Evolutionary conservation across 768 basidiomycete species (phyloP), one percentile per base, ranked within the genome.

Genomic region (Mycena maculata): DNA sequence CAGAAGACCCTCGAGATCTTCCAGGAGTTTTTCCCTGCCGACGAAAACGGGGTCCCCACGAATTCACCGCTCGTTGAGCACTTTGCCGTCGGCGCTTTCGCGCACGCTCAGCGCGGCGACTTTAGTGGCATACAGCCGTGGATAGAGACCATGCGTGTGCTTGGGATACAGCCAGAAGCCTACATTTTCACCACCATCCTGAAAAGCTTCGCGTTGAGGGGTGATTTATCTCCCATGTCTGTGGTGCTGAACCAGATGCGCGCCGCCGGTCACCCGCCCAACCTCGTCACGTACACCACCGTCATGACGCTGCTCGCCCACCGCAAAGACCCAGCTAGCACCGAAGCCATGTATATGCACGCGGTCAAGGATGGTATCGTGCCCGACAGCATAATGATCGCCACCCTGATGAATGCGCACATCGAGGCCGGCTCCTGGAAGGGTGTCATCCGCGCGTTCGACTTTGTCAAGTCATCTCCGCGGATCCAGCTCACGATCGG

Each of bases 351-450:
- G 53, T 94, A 88, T 79, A 81, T 86, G 76, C 86, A 84, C 45
- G 92, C 92, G 0, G 52, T 93, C 48, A 73, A 77, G 18, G 88
- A 90, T 41, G 89, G 89, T 18, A 73, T 94, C 60, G 75, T 78
- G 18, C 92, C 91, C 3, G 90, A 93, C 75, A 81, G 82, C 38
- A 79, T 76, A 41, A 90, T 94, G 90, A 81, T 90, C 69, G 85
- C 87, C 16, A 79, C 91, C 8, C 76, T 97, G 53, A 89, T 98
- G 89, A 88, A 93, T 71, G 94, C 92, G 0, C 88, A 96, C 73
- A 91, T 94, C 53, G 89, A 93, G 73, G 85, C 89, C 2, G 93
- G 92, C 2, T 88, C 90, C 13, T 98, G 94, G 94, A 76, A 80
- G 48, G 89, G 89, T 27, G 94, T 91, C 22, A 83, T 94, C 63